Evolutionary conservation across 2,329 filamentous ascomycete genomes (phyloP).

Genomic region (Claviceps capensis): DNA sequence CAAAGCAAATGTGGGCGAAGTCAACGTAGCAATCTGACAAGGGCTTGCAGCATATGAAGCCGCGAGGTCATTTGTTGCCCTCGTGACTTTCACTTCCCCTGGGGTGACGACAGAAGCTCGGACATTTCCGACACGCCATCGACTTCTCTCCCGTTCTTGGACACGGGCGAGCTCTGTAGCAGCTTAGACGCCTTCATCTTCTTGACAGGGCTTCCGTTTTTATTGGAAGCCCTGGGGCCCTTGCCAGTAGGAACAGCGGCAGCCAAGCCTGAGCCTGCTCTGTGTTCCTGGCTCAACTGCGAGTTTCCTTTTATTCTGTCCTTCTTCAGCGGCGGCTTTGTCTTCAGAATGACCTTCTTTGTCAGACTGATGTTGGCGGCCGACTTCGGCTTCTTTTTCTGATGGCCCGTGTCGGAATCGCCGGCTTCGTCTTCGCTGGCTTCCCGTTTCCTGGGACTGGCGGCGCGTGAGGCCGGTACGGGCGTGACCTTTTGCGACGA

Average conservation of each 20-base stretch:
- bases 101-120: conserved; percentile 41
- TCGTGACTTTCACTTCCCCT: conserved; percentile 12
- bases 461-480: conserved; percentile 36
- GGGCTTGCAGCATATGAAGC: too few relatives aligned
- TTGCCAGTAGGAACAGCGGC: conserved; percentile 8
- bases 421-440: conserved; percentile 38
- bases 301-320: conserved; percentile 40
- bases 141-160: conserved; percentile 34
- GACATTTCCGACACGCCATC: conserved; percentile 44
- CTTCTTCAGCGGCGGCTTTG: conserved; percentile 36
- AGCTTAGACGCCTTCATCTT: conserved; percentile 34
- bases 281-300: conserved; percentile 35
- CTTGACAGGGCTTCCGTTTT: conserved; percentile 26
- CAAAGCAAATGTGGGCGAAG: neutral
- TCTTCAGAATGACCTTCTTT: conserved; percentile 44
- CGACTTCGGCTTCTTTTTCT: conserved; percentile 46
- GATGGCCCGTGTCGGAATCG: conserved; percentile 35
- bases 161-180: conserved; percentile 32
- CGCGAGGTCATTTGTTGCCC: too few relatives aligned
- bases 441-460: conserved; percentile 44
- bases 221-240: conserved; percentile 20
- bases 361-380: conserved; percentile 18
- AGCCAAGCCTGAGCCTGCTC: conserved; percentile 15
- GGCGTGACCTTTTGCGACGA: conserved; percentile 51
- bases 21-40: too few relatives aligned